phyloP scores from a whole-genome alignment of 108 stramenopile genomes.

The Nannochloropsis oceanica region DNA sequence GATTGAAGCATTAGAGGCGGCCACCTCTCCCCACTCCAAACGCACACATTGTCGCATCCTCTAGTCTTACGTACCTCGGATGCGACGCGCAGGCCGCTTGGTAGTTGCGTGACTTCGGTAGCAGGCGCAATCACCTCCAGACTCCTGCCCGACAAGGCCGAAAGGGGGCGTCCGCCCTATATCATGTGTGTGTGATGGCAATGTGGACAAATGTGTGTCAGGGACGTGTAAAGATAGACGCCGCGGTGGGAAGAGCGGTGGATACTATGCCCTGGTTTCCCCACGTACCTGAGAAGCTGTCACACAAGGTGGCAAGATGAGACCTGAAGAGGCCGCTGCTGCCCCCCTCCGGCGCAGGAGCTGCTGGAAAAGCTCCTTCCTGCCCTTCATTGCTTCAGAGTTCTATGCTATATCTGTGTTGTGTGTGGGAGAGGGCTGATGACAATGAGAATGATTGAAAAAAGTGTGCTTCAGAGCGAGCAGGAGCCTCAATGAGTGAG shows the following conservation, averaged over 20 bases:
- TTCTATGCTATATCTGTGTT: no score
- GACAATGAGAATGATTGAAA: no score
- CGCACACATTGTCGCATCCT: no score
- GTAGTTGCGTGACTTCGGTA: conserved; percentile 30
- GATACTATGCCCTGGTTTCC: background rate
- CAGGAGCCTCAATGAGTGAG: no score
- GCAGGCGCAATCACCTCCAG: conserved; percentile 23
- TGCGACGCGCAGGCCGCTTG: conserved; percentile 33
- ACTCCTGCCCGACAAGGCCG: background rate
- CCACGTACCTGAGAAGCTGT: background rate
- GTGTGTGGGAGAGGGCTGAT: no score
- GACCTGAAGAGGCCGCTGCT: background rate
- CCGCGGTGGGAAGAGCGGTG: background rate
- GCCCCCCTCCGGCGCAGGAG: background rate
- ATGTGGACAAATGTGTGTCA: background rate
- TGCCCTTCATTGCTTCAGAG: background rate
- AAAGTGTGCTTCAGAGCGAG: no score
- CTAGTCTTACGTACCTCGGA: conserved; percentile 16
- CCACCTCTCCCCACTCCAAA: background rate
- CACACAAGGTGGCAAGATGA: background rate
- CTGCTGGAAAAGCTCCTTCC: background rate
- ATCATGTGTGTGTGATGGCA: background rate
- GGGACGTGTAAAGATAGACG: background rate
- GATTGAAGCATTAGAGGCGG: background rate
- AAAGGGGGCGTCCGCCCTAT: background rate